Evolutionary conservation across 1,284 basidiomycete genomes (phyloP).

Genomic region (Ustilago xerochloae): DNA sequence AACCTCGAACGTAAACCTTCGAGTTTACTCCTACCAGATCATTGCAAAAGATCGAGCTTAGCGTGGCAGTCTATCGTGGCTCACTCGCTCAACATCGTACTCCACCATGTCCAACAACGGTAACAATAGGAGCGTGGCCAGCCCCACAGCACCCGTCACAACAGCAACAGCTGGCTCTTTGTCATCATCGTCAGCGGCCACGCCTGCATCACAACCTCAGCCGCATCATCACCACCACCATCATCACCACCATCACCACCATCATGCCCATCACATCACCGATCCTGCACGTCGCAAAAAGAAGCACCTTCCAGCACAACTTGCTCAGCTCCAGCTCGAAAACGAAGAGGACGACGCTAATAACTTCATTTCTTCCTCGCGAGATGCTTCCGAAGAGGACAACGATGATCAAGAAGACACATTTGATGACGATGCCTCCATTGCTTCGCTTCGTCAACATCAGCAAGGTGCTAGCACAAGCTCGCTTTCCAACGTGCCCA

Average conservation of each 20-base stretch:
- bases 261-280: conserved; percentile 47
- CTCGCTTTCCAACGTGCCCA: conserved; percentile 33
- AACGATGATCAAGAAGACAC: conserved; percentile 55
- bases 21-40: too few relatives aligned
- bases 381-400: conserved; percentile 55
- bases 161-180: background rate
- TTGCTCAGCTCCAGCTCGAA: conserved; percentile 49
- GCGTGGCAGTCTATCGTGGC: too few relatives aligned
- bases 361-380: conserved; percentile 50
- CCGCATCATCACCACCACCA: conserved; percentile 18
- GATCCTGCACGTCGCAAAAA: conserved; percentile 51
- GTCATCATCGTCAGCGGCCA: too few relatives aligned
- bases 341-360: conserved; percentile 41
- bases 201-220: conserved; percentile 6
- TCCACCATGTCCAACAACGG: conserved; percentile 25
- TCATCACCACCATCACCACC: conserved; percentile 50
- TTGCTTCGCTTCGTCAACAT: conserved; percentile 47
- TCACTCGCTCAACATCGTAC: conserved; percentile 17
- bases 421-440: conserved; percentile 49
- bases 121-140: conserved; percentile 37
- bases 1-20: too few relatives aligned
- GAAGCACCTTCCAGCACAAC: conserved; percentile 49
- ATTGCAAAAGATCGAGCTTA: too few relatives aligned
- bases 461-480: conserved; percentile 28
- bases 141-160: conserved; percentile 12